Percentiles rank a stretch among this genome's conserved stretches.
phyloP scores from a whole-genome alignment of 352 stramenopile genomes.

The Globisporangium heterothallicum region DNA sequence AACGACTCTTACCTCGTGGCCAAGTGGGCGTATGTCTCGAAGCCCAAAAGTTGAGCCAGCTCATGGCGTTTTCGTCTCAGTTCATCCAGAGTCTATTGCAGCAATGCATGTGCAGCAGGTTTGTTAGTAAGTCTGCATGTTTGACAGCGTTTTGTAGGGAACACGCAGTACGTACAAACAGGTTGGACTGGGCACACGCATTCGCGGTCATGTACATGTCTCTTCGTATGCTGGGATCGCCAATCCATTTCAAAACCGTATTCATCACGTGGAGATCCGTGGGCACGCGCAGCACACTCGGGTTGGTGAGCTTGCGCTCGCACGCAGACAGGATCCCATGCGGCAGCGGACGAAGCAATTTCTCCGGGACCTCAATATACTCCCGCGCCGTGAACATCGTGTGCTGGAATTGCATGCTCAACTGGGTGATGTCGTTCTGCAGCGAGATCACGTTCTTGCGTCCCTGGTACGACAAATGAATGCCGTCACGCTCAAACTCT shows the following conservation, averaged over 20 bases:
- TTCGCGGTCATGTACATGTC: slow-evolving; percentile 90
- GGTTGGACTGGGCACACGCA: slow-evolving; percentile 71
- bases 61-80: slow-evolving; percentile 84
- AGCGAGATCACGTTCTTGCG: slow-evolving; percentile 80
- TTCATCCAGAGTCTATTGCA: slow-evolving; percentile 72
- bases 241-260: slow-evolving; percentile 89
- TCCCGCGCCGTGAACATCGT: slow-evolving; percentile 72
- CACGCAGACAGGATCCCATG: slow-evolving; percentile 53
- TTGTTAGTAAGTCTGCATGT: neutral
- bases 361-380: slow-evolving; percentile 60
- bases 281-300: slow-evolving; percentile 55
- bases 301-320: slow-evolving; percentile 64
- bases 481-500: slow-evolving; percentile 95
- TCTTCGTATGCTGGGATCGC: slow-evolving; percentile 63
- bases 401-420: slow-evolving; percentile 86
- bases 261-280: slow-evolving; percentile 88
- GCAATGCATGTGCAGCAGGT: neutral
- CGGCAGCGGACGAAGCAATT: slow-evolving; percentile 46
- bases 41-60: slow-evolving; percentile 85
- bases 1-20: slow-evolving; percentile 74
- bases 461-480: slow-evolving; percentile 81
- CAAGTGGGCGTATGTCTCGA: slow-evolving; percentile 87
- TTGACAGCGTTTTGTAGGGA: neutral
- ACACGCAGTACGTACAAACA: slow-evolving; percentile 21
- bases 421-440: slow-evolving; percentile 84